These are phyloP conservation scores for Neonectria sp. DNA, from an alignment of 2,329 filamentous ascomycete genomes.

Conservation along the genomic window DNA sequence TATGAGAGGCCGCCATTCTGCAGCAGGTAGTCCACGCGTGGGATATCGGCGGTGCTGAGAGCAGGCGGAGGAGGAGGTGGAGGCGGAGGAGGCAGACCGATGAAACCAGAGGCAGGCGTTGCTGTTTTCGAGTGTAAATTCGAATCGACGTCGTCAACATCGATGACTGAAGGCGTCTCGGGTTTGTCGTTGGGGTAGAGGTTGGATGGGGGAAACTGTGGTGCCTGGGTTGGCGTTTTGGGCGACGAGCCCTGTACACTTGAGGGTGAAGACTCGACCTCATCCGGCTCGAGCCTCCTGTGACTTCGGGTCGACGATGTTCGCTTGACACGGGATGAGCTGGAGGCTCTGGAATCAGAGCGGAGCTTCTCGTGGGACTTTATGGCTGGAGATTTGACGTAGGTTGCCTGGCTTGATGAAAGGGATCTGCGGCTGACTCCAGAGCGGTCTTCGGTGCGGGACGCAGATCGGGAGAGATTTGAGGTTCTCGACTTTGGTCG, in stretches of 20 bases:
- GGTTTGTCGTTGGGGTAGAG: slow-evolving; percentile 59
- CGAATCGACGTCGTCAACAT: slow-evolving; percentile 54
- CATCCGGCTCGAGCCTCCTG: slow-evolving; percentile 55
- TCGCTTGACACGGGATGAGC: slow-evolving; percentile 54
- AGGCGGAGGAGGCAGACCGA: slow-evolving; percentile 61
- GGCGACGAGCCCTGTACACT: slow-evolving; percentile 71
- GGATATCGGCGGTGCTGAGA: slow-evolving; percentile 78
- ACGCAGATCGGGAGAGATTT: slow-evolving; percentile 59
- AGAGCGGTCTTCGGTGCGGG: slow-evolving; percentile 65
- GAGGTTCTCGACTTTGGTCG: slow-evolving; percentile 63
- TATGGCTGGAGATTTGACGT: slow-evolving; percentile 57
- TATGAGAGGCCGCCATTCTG: slow-evolving; percentile 87
- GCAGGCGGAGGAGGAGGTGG: slow-evolving; percentile 82
- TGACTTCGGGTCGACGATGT: slow-evolving; percentile 56
- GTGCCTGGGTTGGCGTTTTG: slow-evolving; percentile 71
- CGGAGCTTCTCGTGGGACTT: slow-evolving; percentile 56
- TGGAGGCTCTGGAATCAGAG: slow-evolving; percentile 53
- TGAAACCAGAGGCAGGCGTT: slow-evolving; percentile 54
- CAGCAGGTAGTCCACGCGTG: slow-evolving; percentile 91
- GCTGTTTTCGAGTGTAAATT: slow-evolving; percentile 55
- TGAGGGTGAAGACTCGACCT: slow-evolving; percentile 64
- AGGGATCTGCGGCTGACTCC: slow-evolving; percentile 69
- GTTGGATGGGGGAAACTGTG: slow-evolving; percentile 63
- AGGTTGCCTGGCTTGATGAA: slow-evolving; percentile 72
- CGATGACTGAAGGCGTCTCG: slow-evolving; percentile 52